phyloP scores from a whole-genome alignment of 2,329 filamentous ascomycete genomes.

The Calonectria pseudoturangicola region DNA sequence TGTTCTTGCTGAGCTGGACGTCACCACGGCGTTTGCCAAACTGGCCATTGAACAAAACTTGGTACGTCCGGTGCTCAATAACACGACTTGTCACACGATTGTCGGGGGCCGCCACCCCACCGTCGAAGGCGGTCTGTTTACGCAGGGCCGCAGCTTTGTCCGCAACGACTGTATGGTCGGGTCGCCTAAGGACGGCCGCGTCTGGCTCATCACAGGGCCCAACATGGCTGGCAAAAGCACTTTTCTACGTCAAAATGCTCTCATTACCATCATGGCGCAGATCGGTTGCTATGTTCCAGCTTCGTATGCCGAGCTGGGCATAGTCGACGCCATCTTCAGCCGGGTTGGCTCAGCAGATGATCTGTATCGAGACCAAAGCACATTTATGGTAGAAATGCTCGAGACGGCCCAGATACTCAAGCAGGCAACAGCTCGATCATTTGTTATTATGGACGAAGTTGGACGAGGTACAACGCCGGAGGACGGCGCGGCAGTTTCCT shows the following conservation, averaged over 20 bases:
- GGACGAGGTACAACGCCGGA: slow-evolving; percentile 95
- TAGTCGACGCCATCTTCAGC: slow-evolving; percentile 97
- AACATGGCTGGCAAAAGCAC: slow-evolving; percentile 99
- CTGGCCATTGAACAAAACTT: slow-evolving; percentile 85
- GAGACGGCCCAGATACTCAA: slow-evolving; percentile 94
- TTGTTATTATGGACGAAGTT: slow-evolving; percentile 99
- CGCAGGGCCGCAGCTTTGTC: slow-evolving; percentile 87
- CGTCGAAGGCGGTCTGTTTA: slow-evolving; percentile 87
- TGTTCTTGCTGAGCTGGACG: slow-evolving; percentile 95
- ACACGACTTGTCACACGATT: slow-evolving; percentile 81
- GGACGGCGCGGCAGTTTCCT: slow-evolving; percentile 93
- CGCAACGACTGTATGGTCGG: slow-evolving; percentile 91
- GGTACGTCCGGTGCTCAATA: slow-evolving; percentile 82
- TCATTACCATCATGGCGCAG: slow-evolving; percentile 95
- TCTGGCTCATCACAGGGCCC: slow-evolving; percentile 85
- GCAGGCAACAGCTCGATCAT: slow-evolving; percentile 86
- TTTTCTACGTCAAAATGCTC: slow-evolving; percentile 94
- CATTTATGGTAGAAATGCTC: slow-evolving; percentile 99
- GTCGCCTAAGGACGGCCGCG: slow-evolving; percentile 76
- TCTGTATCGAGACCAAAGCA: slow-evolving; percentile 94
- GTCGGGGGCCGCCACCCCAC: slow-evolving; percentile 93
- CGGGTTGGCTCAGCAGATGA: slow-evolving; percentile 96
- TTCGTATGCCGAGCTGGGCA: slow-evolving; percentile 86
- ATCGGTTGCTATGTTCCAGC: slow-evolving; percentile 95
- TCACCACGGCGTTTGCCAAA: slow-evolving; percentile 88